Evolutionary conservation across 345 rosid genomes (phyloP).

Genomic region (Rhizophora apiculata): DNA sequence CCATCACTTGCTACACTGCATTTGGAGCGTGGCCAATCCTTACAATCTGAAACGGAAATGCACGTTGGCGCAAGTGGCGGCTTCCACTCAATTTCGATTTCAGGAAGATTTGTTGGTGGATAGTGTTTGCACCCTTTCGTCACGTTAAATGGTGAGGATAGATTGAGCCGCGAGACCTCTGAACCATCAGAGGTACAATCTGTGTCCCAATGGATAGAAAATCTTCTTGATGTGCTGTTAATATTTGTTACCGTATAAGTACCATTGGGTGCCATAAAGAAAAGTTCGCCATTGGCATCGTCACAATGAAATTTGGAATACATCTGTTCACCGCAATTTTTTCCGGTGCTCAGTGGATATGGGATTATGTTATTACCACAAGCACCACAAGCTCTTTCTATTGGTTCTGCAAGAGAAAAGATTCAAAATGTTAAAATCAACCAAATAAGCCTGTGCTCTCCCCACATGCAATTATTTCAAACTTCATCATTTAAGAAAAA

Average conservation of each 20-base stretch:
- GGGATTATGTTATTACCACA: slow-evolving; percentile 54
- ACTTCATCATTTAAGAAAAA: no score
- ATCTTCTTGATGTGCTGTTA: slow-evolving; percentile 30
- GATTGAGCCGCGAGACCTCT: slow-evolving; percentile 12
- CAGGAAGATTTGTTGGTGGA: slow-evolving; percentile 13
- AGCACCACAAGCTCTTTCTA: slow-evolving; percentile 37
- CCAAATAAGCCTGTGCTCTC: neutral
- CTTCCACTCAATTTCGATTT: slow-evolving; percentile 55
- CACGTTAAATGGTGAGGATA: slow-evolving; percentile 35
- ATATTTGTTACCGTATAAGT: slow-evolving; percentile 44
- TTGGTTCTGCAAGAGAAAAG: slow-evolving; percentile 37
- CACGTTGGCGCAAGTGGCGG: slow-evolving; percentile 56
- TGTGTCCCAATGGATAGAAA: slow-evolving; percentile 30
- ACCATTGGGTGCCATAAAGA: slow-evolving; percentile 31
- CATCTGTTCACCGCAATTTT: slow-evolving; percentile 55
- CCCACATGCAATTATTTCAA: no score
- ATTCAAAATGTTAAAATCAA: neutral
- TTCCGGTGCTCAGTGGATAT: slow-evolving; percentile 59
- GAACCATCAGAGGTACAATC: slow-evolving; percentile 14
- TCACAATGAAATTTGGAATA: slow-evolving; percentile 52
- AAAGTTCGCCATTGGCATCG: slow-evolving; percentile 38
- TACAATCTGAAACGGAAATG: slow-evolving; percentile 45
- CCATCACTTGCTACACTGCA: slow-evolving; percentile 27
- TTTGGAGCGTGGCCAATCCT: slow-evolving; percentile 51
- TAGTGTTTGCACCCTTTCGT: neutral